Percentiles rank a stretch among this genome's conserved stretches.
These are phyloP conservation scores for Saccharomycopsis selenospora DNA, from an alignment of 805 yeast species.

Conservation along the genomic window DNA sequence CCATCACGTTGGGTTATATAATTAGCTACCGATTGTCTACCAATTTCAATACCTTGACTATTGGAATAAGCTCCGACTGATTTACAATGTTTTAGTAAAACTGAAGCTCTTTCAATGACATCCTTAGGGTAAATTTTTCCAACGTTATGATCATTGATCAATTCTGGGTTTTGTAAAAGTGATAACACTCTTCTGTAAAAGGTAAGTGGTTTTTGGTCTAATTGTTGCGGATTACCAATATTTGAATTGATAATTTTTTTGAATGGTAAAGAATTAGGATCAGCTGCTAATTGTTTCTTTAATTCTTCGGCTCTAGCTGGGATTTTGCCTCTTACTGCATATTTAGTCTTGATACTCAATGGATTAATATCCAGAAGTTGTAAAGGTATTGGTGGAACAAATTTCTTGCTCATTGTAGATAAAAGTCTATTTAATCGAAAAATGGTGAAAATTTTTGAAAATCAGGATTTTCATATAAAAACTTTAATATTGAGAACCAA, in stretches of 20 bases:
- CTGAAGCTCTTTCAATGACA: constrained; percentile 63
- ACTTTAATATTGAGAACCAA: too few relatives aligned
- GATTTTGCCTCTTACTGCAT: constrained; percentile 92
- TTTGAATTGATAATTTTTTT: constrained; percentile 77
- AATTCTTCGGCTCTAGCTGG: constrained; percentile 93
- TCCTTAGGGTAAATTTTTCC: constrained; percentile 46
- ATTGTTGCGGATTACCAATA: constrained; percentile 97
- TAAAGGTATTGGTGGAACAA: constrained; percentile 33
- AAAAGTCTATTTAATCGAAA: too few relatives aligned
- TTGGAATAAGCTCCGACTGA: constrained; percentile 94
- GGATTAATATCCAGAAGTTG: constrained; percentile 55
- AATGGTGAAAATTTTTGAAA: too few relatives aligned
- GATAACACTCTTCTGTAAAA: constrained; percentile 90
- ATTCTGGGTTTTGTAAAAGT: constrained; percentile 73
- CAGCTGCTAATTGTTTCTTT: constrained; percentile 43
- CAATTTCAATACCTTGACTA: constrained; percentile 75
- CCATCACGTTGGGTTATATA: constrained; percentile 78
- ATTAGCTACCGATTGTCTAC: constrained; percentile 73
- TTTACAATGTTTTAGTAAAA: constrained; percentile 54
- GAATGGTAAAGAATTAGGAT: constrained; percentile 67
- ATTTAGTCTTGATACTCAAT: constrained; percentile 74
- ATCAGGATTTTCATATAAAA: too few relatives aligned
- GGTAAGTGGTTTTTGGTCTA: constrained; percentile 88
- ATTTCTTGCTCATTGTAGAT: constrained; percentile 6
- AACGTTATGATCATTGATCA: constrained; percentile 33